These are phyloP conservation scores for Colletotrichum tabaci DNA, from an alignment of 2,329 filamentous ascomycete species.

Conservation along the genomic window DNA sequence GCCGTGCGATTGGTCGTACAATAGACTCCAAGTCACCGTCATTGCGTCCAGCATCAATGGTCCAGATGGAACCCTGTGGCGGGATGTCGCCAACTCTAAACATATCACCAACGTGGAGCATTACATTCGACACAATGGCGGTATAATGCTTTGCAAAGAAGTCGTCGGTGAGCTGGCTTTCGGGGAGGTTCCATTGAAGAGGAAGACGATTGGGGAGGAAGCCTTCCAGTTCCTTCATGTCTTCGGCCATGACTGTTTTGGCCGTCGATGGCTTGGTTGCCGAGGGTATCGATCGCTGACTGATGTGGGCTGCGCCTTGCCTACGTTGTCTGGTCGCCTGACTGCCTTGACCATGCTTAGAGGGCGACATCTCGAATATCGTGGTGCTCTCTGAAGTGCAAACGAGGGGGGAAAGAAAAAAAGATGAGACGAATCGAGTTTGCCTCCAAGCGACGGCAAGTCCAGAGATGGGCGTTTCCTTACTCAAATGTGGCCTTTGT, in stretches of 20 bases:
- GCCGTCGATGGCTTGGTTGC: neutral
- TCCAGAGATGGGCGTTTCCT: neutral
- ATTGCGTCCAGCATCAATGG: neutral
- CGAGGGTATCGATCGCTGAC: neutral
- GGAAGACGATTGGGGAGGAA: constrained; percentile 29
- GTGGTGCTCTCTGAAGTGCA: no score
- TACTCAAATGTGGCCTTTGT: neutral
- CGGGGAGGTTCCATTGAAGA: constrained; percentile 19
- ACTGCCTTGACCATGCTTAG: neutral
- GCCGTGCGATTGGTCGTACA: constrained; percentile 48
- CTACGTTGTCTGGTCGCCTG: neutral
- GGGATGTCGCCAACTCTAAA: constrained; percentile 38
- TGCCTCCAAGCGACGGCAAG: no score
- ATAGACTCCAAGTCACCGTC: constrained; percentile 6
- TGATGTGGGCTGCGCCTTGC: neutral
- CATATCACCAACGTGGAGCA: constrained; percentile 41
- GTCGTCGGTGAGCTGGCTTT: constrained; percentile 15
- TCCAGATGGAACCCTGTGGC: constrained; percentile 13
- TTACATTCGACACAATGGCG: constrained; percentile 46
- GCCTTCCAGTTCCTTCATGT: constrained; percentile 11
- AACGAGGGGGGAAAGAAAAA: no score
- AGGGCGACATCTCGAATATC: neutral
- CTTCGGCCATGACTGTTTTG: constrained; percentile 1
- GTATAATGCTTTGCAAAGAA: constrained; percentile 31
- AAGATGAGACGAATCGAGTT: neutral